Conservation (phyloP, 306 rosid genomes). For the Sicyos edulis region DNA sequence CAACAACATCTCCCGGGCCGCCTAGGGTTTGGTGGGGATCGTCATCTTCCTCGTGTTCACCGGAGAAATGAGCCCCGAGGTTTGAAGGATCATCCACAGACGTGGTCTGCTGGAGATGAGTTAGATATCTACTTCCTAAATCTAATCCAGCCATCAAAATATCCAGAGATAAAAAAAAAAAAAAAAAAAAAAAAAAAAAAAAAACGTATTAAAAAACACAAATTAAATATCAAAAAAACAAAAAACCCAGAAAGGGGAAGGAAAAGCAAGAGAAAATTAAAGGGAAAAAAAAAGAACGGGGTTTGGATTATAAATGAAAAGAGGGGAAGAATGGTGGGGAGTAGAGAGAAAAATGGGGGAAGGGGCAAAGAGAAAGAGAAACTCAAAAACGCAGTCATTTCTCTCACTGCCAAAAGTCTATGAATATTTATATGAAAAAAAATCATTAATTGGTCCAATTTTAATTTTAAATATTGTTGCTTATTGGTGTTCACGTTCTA, state of each 20-base stretch:
- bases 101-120: background rate
- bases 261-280: background rate
- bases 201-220: background rate
- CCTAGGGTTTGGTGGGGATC: background rate
- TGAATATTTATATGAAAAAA: constrained; percentile 15
- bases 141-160: constrained; percentile 23
- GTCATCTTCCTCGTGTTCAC: background rate
- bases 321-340: too few species aligned
- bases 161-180: background rate
- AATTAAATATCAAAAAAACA: background rate
- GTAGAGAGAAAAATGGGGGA: background rate
- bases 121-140: constrained; percentile 20
- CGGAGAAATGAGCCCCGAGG: background rate
- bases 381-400: constrained; percentile 19
- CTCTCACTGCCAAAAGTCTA: constrained; percentile 15
- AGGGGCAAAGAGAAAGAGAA: background rate
- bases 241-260: background rate
- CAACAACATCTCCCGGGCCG: constrained; percentile 13
- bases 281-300: background rate
- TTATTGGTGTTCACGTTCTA: constrained; percentile 17
- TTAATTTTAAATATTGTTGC: background rate
- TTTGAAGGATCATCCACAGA: background rate
- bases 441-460: constrained; percentile 16
- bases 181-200: background rate
- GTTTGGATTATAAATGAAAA: too few species aligned